Evolutionary conservation across 1,284 basidiomycete genomes (phyloP), one percentile per base, ranked within the genome.

Genomic region (Chalciporus sp.): DNA sequence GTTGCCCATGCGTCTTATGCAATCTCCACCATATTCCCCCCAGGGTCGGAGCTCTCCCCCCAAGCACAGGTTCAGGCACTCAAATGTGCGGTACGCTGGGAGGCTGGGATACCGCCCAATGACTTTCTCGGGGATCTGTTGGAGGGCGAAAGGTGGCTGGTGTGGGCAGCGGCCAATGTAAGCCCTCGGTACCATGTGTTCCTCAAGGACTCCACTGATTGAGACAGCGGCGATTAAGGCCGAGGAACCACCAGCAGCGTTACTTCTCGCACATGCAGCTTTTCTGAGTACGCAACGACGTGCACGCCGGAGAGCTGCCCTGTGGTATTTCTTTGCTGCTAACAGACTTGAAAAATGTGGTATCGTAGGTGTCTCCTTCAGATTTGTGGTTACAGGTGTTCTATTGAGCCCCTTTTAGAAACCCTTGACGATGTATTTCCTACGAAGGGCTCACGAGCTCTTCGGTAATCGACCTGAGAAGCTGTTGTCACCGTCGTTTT

Each of bases 121-220:
- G 87, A 91, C 49, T 86, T 90, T 61, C 59, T 84, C 9, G 73
- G 76, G 44, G 70, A 75, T 47, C 62, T 73, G 11, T 66, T 91
- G 31, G 87, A 88, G 59, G 90, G 89, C 1, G 90, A 92, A 59
- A 74, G 86, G 53, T 92, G 90, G 90, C 72, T 92, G 6, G 86
- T 90, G 11, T 89, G 83, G 82, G 90, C 90, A 42, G 88, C 90
- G 28, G 85, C 85, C 59, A 83, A 83, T 71, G 90, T 92, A 73
- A 57, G 84, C 55, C 53, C 51, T 40, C 33, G 52, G 19, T 28
- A 41, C 9, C 47, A 35, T 20, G 11, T 7, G 7, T 31, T 40
- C 16, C 37, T 28, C 16, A 31, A 53, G 58, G 54, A 52, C 26
- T 44, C 53, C 66, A 55, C 58, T 68, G 51, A 63, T 56, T 59